Evolutionary conservation across 495 filamentous ascomycete species (phyloP), one percentile per base, ranked within the genome.

Genomic region (Evernia prunastri): DNA sequence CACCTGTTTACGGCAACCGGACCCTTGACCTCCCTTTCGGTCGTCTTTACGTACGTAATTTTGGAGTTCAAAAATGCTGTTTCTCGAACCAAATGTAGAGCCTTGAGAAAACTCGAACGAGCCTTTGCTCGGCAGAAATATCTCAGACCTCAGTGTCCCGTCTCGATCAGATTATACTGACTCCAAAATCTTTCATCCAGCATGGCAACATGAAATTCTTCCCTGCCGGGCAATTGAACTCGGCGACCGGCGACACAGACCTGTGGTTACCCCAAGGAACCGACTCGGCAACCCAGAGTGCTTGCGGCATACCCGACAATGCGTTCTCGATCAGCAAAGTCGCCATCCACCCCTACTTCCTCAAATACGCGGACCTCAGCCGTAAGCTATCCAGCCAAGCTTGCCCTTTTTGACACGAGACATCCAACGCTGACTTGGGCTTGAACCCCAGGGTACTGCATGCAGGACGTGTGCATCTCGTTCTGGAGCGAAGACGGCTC

Each of bases 251-350:
- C 18, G 57, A 47, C 25, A 59, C 42, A 35, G 69, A 70, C 37
- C 27, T 53, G 18, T 70, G 68, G 68, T 35, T 29, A 45, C 60
- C 59, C 25, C 51, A 58, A 25, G 63, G 54, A 15, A 57, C 54
- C 20, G 69, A 70, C 36, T 63, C 45, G 23, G 69, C 69, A 18
- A 60, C 61, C 35, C 69, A 71, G 59, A 69, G 65, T 63, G 69
- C 69, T 31, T 71, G 69, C 39, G 69, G 69, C n/a, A 71, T 71
- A 60, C 69, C 69, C 10, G 67, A 71, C 37, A 71, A 67, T 36
- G 69, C 65, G 23, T 71, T 53, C 33, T 37, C 29, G 7, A 43
- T 63, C 25, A 66, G 61, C 64, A 69, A 71, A 58, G 65, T 71
- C 27, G 69, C 69, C 23, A 71, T 71, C 23, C 69, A 71, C 60